A percentile compares a stretch with the other conserved stretches of the same genome.
Evolutionary conservation across 2,329 filamentous ascomycete species (phyloP).

Genomic region (Monosporascus cannonballus): DNA sequence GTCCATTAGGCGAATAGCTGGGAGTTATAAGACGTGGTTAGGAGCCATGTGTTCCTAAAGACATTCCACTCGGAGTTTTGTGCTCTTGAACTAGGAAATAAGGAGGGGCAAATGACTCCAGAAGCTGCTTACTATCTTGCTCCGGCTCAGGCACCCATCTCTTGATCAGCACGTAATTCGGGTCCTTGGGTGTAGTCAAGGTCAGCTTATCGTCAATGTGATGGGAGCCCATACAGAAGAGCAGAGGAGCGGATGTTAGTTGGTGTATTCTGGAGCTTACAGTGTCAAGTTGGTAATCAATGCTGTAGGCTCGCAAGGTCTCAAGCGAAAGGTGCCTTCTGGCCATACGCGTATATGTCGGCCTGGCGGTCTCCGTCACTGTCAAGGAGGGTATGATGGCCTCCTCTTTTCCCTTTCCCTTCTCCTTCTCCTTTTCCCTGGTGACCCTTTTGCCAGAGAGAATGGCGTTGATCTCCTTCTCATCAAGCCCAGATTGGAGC

Average conservation of each 20-base stretch:
- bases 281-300: slow-evolving; percentile 52
- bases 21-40: no score
- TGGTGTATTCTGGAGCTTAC: slow-evolving; percentile 32
- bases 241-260: background rate
- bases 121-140: slow-evolving; percentile 42
- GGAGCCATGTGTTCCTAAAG: no score
- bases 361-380: slow-evolving; percentile 26
- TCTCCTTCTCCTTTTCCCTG: slow-evolving; percentile 41
- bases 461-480: slow-evolving; percentile 53
- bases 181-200: slow-evolving; percentile 39
- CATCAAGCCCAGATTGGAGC: slow-evolving; percentile 51
- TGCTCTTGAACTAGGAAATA: no score
- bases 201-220: slow-evolving; percentile 10
- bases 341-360: slow-evolving; percentile 60
- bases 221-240: background rate
- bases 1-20: no score
- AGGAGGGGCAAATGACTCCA: no score
- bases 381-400: slow-evolving; percentile 2
- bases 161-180: slow-evolving; percentile 67
- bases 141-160: slow-evolving; percentile 66
- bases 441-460: slow-evolving; percentile 37
- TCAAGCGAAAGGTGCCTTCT: slow-evolving; percentile 56
- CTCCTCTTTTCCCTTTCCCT: slow-evolving; percentile 20
- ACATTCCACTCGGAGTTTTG: no score
- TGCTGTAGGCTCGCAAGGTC: slow-evolving; percentile 47